Conservation (phyloP, 1,284 basidiomycete species). For the Sporisorium iseilematis-ciliati region DNA sequence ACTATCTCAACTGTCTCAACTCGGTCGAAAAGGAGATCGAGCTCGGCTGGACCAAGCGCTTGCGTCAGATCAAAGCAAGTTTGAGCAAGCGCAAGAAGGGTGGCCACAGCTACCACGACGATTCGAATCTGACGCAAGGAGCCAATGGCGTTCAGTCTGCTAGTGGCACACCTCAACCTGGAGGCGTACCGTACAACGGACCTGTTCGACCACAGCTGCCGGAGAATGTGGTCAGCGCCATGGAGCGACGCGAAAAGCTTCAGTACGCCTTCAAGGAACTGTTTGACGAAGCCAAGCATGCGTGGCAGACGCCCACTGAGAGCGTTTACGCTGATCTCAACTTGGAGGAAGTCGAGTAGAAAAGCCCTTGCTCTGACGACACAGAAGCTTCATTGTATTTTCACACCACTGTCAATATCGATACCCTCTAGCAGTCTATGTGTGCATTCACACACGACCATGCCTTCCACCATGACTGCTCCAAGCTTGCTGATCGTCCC, state of each 20-base stretch:
- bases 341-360: slow-evolving; percentile 41
- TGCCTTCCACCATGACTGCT: neutral
- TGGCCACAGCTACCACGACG: slow-evolving; percentile 43
- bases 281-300: slow-evolving; percentile 58
- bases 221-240: slow-evolving; percentile 56
- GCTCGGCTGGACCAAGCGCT: slow-evolving; percentile 63
- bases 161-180: slow-evolving; percentile 37
- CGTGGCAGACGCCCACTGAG: slow-evolving; percentile 56
- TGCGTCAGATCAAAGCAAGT: slow-evolving; percentile 65
- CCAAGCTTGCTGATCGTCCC: neutral
- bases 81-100: slow-evolving; percentile 65
- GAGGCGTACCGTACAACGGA: slow-evolving; percentile 46
- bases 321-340: slow-evolving; percentile 54
- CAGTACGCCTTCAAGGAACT: slow-evolving; percentile 61
- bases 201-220: slow-evolving; percentile 59
- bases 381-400: no score
- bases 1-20: slow-evolving; percentile 61
- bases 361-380: neutral
- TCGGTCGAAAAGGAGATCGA: slow-evolving; percentile 68
- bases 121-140: slow-evolving; percentile 23
- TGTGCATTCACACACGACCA: neutral
- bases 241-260: slow-evolving; percentile 60
- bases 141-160: slow-evolving; percentile 42
- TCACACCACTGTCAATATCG: slow-evolving; percentile 1
- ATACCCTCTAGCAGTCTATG: neutral